Base-by-base conservation (phyloP, 441 rosid genomes). In the Corymbia calophylla region DNA sequence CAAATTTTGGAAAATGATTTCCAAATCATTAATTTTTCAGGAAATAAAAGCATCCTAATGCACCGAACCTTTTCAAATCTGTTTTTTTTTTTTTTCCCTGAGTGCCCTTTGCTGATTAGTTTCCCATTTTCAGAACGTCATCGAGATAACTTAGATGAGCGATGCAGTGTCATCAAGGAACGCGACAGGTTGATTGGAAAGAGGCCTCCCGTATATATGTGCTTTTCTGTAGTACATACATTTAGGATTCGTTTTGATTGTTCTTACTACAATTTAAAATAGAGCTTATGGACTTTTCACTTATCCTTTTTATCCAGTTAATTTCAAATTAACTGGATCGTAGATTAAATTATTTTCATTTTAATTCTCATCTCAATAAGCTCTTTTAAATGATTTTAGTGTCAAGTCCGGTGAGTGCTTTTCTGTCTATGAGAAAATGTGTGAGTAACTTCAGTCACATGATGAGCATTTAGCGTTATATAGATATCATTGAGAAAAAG, bases 251-350 rank as follows among this genome's bases (percentile, higher is more conserved):
- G 9, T 29, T 62, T 62, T 29, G 32, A 62, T 60, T 60, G 66
- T 27, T 60, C 1, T 21, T 0, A 60, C 13, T 13, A 29, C 2
- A 29, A 62, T 29, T n/a, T n/a, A n/a, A n/a, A 23, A 13, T 58
- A 58, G 62, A 58, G 62, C n/a, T 58, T 25, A 29, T 25, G 25
- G 4, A 25, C 0, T 58, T 58, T 0, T 25, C 29, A 58, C 62
- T 58, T 0, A 0, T 23, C 29, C 6, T 9, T 58, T 56, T 56
- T 58, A 23, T 9, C 6, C 0, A 6, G 14, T 29, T 9, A 58
- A 58, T 58, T 58, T 4, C 10, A 58, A 58, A 58, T 58, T 58
- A 3, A 58, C 0, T 23, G 62, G 62, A 58, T 58, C 6, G 1
- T 25, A 25, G 14, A 58, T 58, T 9, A 58, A 23, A 58, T 58